Base-by-base conservation (phyloP, 306 rosid species). In the Dicorynia guianensis region DNA sequence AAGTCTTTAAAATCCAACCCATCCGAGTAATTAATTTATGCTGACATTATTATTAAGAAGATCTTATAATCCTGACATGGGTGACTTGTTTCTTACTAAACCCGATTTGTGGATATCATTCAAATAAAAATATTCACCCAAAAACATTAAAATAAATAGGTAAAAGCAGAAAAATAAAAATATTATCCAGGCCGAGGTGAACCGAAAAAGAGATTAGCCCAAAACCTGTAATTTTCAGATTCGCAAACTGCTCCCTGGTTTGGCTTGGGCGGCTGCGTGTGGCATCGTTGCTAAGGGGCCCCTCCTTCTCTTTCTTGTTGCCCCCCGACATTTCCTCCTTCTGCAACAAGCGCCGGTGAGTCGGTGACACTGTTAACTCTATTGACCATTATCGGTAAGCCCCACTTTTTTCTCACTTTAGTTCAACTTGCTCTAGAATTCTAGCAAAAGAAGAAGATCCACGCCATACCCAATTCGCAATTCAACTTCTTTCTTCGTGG, bases 361-460 rank as follows among this genome's bases (percentile, higher is more conserved):
- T 38, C 62, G 63, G 50, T 69, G 49, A 12, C 60, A 30, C 19
- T 49, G 5, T 50, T 15, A 15, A 55, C 68, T 76, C 69, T 62
- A n/a, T 46, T 67, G 20, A 19, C 53, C 67, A 17, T 53, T 55
- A 3, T 66, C 67, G 82, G 82, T 71, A 63, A 63, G 52, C 48
- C 50, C 40, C 54, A 7, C 3, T 8, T 61, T 19, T 36, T 15
- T 75, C 25, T 63, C 64, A 62, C 52, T 25, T 67, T 13, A 8
- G 0, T 38, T 17, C 57, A 53, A 18, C 4, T 36, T 17, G 38
- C 36, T 69, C 38, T 52, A 5, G 7, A 17, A 39, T 38, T 53
- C 11, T 54, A 15, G 50, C 46, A 39, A 18, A 38, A 53, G 36
- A 49, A 14, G 18, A 46, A 44, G 14, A 54, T 54, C 75, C 47